Evolutionary conservation across 1,284 basidiomycete species (phyloP), one percentile per base, ranked within the genome.

Genomic region (Sporisorium exsertum): DNA sequence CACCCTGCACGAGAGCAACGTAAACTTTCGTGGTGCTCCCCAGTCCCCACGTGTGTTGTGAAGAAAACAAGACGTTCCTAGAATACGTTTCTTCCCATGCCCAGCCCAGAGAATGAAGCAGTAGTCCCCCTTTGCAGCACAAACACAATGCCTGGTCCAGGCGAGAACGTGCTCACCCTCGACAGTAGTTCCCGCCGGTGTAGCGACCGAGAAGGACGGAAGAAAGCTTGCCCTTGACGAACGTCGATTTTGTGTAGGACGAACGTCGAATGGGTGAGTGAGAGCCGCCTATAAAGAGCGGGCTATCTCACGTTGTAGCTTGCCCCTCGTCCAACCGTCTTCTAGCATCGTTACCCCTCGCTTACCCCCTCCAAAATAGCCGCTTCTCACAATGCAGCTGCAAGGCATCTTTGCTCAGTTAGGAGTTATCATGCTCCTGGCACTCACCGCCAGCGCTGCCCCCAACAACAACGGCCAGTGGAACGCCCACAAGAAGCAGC

Each of bases 381-480:
- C 43, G 16, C 24, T 18, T 51, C 32, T 9, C 20, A 59, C 22
- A 3, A 75, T 75, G 72, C 68, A 67, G 50, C 64, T 75, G 18
- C 29, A 64, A 32, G 72, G 72, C 26, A 20, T 70, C 15, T 75
- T 75, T 24, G 29, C 59, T 12, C 63, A 71, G 59, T 61, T 75
- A 12, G 68, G 67, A 58, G 63, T 64, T 10, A 58, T 72, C 55
- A 51, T 72, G 61, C 59, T 76, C 50, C 50, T 76, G 58, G 69
- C 69, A 15, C 62, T 72, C 46, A 46, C 57, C 22, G 65, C 58
- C 37, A 53, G 46, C 9, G 64, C 73, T 24, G 73, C 73, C 0
- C 73, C 73, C 26, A 71, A 76, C 68, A 64, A 61, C 55, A 24
- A 27, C 37, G 58, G 55, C 27, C 59, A 65, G 40, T 56, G 56